phyloP scores from a whole-genome alignment of 495 filamentous ascomycete genomes.

The Penicillium cataractarum region DNA sequence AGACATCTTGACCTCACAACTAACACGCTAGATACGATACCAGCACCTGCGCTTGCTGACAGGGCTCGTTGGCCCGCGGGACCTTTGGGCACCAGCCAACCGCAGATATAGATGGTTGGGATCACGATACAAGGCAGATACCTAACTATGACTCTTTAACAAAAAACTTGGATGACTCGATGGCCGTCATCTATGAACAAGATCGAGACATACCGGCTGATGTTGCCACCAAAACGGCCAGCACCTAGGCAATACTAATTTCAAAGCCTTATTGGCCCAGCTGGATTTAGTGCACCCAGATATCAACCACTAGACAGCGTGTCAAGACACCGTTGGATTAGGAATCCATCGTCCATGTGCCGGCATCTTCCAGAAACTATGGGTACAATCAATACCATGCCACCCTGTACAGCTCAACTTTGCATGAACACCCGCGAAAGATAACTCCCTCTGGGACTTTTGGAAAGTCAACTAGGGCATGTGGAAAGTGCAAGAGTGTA shows the following conservation, averaged over 20 bases:
- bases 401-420: slow-evolving; percentile 23
- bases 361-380: slow-evolving; percentile 29
- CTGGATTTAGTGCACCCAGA: slow-evolving; percentile 13
- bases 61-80: background rate
- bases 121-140: slow-evolving; percentile 6
- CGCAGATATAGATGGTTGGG: slow-evolving; percentile 18
- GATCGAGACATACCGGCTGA: background rate
- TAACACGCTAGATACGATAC: slow-evolving; percentile 10
- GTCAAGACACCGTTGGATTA: slow-evolving; percentile 31
- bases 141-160: slow-evolving; percentile 12
- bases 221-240: slow-evolving; percentile 1
- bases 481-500: background rate
- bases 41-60: slow-evolving; percentile 20
- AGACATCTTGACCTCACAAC: slow-evolving; percentile 17
- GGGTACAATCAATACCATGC: slow-evolving; percentile 18
- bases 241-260: background rate
- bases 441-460: background rate
- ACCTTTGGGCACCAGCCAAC: slow-evolving; percentile 27
- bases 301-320: slow-evolving; percentile 18
- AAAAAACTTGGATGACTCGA: slow-evolving; percentile 3
- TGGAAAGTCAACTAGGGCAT: slow-evolving; percentile 1
- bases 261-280: background rate
- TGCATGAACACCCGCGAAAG: slow-evolving; percentile 25
- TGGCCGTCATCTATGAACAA: background rate
- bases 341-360: slow-evolving; percentile 26